Evolutionary conservation across 73 alveolate genomes (phyloP), one percentile per base, ranked within the genome.

Genomic region (Loxodes magnus): DNA sequence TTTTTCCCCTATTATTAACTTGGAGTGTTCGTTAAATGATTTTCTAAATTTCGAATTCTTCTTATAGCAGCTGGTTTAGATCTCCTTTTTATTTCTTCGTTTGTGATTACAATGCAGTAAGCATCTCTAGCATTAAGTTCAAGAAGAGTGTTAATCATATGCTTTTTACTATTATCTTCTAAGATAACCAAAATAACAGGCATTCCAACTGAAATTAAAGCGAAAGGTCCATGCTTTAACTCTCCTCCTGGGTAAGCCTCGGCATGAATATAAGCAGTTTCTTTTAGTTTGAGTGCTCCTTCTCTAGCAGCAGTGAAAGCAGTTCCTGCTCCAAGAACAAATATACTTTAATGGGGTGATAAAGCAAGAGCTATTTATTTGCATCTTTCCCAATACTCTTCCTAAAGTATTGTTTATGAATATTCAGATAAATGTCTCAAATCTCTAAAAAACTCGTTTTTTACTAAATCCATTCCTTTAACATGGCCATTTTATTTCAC

Each of bases 281-380:
- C 98, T 60, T 92, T 92, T 22, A 91, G 70, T 41, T 92, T 92
- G 35, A 92, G 59, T 3, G 98, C 98, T 4, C 96, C 96, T 63
- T 92, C 98, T 39, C 64, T 87, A 4, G 97, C 98, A 37, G 84
- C 67, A 4, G 95, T 62, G 51, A 77, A 84, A 29, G 81, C 81
- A 25, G 78, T 74, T 7, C 98, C 98, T 41, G 71, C 55, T 4
- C 97, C 97, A 43, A 84, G 49, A 19, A 87, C 39, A 43, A 63
- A 71, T 38, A 88, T 26, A 52, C 80, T 77, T 52, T 64, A n/a
- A n/a, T n/a, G n/a, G n/a, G n/a, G n/a, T n/a, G n/a, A n/a, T n/a
- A n/a, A n/a, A n/a, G n/a, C n/a, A n/a, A n/a, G n/a, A n/a, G n/a
- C n/a, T n/a, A n/a, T n/a, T n/a, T n/a, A n/a, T n/a, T n/a, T n/a